Conservation (phyloP, 352 stramenopile species). For the Phytophthora parvispora region DNA sequence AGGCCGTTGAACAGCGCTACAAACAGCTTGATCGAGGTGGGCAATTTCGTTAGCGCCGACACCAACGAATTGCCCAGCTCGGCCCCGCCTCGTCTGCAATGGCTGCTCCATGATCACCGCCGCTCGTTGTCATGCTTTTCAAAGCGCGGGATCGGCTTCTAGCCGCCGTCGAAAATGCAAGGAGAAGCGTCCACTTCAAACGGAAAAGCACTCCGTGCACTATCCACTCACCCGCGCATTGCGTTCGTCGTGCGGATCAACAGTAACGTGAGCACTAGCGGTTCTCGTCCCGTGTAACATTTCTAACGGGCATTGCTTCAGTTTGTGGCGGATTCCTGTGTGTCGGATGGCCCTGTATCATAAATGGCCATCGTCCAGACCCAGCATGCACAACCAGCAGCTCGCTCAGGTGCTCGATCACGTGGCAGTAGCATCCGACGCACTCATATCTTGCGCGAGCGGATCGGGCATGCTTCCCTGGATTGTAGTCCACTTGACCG, state of each 20-base stretch:
- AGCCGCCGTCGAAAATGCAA: neutral
- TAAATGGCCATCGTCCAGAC: neutral
- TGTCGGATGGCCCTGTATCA: slow-evolving; percentile 6
- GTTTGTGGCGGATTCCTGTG: slow-evolving; percentile 5
- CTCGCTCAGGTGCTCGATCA: slow-evolving; percentile 19
- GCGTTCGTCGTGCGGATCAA: too few species aligned
- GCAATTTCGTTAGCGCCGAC: slow-evolving; percentile 19
- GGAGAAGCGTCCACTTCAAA: too few species aligned
- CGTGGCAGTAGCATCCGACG: neutral
- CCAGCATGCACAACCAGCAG: neutral
- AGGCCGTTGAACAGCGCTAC: neutral
- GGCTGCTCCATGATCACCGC: neutral
- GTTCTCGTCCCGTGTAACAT: neutral
- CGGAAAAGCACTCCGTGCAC: too few species aligned
- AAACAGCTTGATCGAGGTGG: too few species aligned
- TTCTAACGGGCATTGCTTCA: slow-evolving; percentile 20
- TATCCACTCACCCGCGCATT: too few species aligned
- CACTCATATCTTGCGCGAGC: slow-evolving; percentile 17
- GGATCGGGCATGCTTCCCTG: slow-evolving; percentile 5
- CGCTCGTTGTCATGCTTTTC: neutral
- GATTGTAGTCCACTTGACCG: neutral
- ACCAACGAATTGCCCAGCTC: too few species aligned
- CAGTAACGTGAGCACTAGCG: neutral
- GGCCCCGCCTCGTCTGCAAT: slow-evolving; percentile 12
- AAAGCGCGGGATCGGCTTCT: neutral